Percentiles rank a stretch among this genome's conserved stretches.
Conservation (phyloP, 2,329 filamentous ascomycete species). For the Pestalotiopsis fici region DNA sequence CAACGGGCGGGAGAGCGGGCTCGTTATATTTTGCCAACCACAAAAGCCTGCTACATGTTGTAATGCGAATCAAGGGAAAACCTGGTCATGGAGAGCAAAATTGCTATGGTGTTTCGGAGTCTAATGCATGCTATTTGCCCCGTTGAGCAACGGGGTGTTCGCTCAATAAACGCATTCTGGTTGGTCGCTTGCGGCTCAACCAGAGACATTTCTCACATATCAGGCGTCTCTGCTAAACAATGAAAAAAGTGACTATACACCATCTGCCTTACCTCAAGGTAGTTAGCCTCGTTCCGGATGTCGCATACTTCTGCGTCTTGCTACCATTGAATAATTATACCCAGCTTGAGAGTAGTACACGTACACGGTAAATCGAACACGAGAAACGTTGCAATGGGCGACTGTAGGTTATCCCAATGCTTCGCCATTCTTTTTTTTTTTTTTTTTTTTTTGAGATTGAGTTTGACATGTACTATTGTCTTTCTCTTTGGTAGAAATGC, state of each 20-base stretch:
- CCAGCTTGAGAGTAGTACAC: no score
- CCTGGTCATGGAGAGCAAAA: slow-evolving; percentile 4
- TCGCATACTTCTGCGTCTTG: slow-evolving; percentile 35
- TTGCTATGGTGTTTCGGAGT: slow-evolving; percentile 23
- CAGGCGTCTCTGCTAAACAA: slow-evolving; percentile 17
- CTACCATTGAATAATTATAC: not conserved
- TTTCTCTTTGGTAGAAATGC: no score
- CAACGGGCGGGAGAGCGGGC: slow-evolving; percentile 15
- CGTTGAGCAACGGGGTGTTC: slow-evolving; percentile 10
- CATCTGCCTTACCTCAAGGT: slow-evolving; percentile 4
- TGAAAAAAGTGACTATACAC: slow-evolving; percentile 16
- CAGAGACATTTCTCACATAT: slow-evolving; percentile 18
- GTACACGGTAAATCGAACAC: no score
- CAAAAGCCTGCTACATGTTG: slow-evolving; percentile 16
- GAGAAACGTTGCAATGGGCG: no score
- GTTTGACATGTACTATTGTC: no score
- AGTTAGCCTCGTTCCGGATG: slow-evolving; percentile 30
- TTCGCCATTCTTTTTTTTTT: no score
- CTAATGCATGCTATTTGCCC: slow-evolving; percentile 6
- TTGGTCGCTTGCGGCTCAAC: slow-evolving; percentile 18
- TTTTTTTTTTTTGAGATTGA: no score
- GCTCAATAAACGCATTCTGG: slow-evolving; percentile 15
- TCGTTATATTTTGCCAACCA: slow-evolving; percentile 24
- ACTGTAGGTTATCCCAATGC: no score
- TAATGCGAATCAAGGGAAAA: slow-evolving; percentile 11